Evolutionary conservation across 192 early-diverging fungal genomes (phyloP), one percentile per base, ranked within the genome.

Genomic region (Mortierella antarctica): DNA sequence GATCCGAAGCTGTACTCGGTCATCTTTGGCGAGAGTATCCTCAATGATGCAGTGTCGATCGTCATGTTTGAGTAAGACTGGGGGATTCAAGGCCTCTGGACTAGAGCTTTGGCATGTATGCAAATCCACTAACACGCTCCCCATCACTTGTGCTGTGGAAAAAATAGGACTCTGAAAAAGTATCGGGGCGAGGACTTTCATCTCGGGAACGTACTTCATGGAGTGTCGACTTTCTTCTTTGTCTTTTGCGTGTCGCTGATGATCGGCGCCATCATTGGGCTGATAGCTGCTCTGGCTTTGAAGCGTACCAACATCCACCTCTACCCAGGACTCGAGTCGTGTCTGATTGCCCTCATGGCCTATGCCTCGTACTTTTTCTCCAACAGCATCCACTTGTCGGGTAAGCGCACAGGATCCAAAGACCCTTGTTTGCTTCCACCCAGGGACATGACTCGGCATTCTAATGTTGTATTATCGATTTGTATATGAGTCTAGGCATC

Each of bases 1-100:
- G 98, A 99, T 63, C 96, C 96, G 5, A 92, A 95, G 84, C 81
- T 99, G 53, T 98, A 96, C 81, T 93, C 98, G 6, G 94, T 99
- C 61, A 96, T 99, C 51, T 99, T 97, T 83, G 98, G 98, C 45
- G 98, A 99, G 77, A 93, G 91, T 39, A 87, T 98, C 46, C 86
- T 99, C 45, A 99, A 99, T 71, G 98, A 99, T 71, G 95, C 95
- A n/a, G 96, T 97, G 4, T 94, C 96, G 2, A 99, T 98, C 81
- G 97, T 98, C n/a, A 85, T 99, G 62, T 96, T 95, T 82, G 90
- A 91, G 87, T 90, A 86, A 71, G 83, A 8, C 20, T 31, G 31
- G 3, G 31, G 3, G 31, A 31, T 31, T 31, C 31, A 31, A 31
- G 31, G 3, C 31, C 31, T 31, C 3, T 1, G 31, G 31, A 31